These are phyloP conservation scores for Solanum virginianum DNA, from an alignment of 257 asterid genomes.

Conservation along the genomic window DNA sequence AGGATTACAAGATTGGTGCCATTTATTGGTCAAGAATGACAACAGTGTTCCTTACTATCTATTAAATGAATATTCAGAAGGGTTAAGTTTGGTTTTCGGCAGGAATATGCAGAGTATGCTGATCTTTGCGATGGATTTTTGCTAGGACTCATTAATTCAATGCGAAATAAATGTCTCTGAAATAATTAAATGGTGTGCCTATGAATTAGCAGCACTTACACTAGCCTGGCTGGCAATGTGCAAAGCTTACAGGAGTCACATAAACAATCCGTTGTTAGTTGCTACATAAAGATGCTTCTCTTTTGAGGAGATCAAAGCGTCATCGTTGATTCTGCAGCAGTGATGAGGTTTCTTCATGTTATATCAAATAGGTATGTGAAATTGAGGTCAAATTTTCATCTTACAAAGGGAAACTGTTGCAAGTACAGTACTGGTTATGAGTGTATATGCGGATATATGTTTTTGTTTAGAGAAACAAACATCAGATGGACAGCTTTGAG, in stretches of 20 bases:
- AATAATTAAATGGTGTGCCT: not conserved
- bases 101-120: not conserved
- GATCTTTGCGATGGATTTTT: not conserved
- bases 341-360: not conserved
- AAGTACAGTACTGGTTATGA: not conserved
- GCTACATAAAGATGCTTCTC: not conserved
- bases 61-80: not conserved
- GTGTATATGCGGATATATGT: not conserved
- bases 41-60: not conserved
- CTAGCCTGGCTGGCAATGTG: not conserved
- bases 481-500: not conserved
- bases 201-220: not conserved
- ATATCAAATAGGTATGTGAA: not conserved
- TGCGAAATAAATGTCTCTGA: not conserved
- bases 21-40: not conserved
- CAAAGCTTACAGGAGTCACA: not conserved
- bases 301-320: not conserved
- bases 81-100: not conserved
- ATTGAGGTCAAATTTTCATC: not conserved
- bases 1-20: not conserved
- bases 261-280: not conserved
- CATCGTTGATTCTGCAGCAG: not conserved
- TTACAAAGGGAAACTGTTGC: not conserved
- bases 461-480: not conserved
- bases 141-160: not conserved